A percentile compares a stretch with the other conserved stretches of the same genome.
phyloP scores from a whole-genome alignment of 2,329 filamentous ascomycete species.

The Xylariomycetidae sp. region DNA sequence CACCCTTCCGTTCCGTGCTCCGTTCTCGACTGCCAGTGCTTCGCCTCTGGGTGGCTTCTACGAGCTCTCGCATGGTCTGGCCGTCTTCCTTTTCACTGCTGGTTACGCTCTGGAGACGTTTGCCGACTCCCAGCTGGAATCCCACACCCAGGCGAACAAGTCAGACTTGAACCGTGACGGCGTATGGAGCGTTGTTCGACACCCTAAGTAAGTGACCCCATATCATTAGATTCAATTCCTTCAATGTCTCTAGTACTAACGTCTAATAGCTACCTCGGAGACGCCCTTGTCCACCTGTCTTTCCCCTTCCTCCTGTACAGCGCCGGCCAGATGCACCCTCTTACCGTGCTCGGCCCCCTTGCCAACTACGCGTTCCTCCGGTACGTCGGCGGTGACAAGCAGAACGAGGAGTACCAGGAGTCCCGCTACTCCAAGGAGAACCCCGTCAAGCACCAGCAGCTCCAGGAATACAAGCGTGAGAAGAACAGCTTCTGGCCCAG shows the following conservation, averaged over 20 bases:
- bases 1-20: conserved; percentile 47
- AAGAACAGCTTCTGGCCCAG: conserved; percentile 58
- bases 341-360: conserved; percentile 48
- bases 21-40: conserved; percentile 27
- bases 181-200: conserved; percentile 55
- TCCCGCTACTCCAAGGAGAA: conserved; percentile 45
- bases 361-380: conserved; percentile 55
- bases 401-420: conserved; percentile 47
- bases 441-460: conserved; percentile 44
- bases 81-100: conserved; percentile 49
- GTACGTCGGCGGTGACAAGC: conserved; percentile 48
- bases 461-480: conserved; percentile 43
- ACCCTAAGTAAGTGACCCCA: conserved; percentile 49
- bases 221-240: too few relatives aligned
- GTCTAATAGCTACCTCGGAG: conserved; percentile 61
- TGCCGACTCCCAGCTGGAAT: conserved; percentile 48
- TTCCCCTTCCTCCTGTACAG: conserved; percentile 53
- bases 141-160: conserved; percentile 31
- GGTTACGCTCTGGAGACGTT: conserved; percentile 50
- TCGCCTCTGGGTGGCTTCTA: conserved; percentile 25
- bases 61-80: conserved; percentile 31
- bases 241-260: too few relatives aligned
- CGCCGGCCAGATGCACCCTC: conserved; percentile 46
- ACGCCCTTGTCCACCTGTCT: conserved; percentile 51
- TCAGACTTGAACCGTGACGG: conserved; percentile 47